Evolutionary conservation across 73 alveolate genomes (phyloP), one percentile per base, ranked within the genome.

Genomic region (Uronychia binucleata): DNA sequence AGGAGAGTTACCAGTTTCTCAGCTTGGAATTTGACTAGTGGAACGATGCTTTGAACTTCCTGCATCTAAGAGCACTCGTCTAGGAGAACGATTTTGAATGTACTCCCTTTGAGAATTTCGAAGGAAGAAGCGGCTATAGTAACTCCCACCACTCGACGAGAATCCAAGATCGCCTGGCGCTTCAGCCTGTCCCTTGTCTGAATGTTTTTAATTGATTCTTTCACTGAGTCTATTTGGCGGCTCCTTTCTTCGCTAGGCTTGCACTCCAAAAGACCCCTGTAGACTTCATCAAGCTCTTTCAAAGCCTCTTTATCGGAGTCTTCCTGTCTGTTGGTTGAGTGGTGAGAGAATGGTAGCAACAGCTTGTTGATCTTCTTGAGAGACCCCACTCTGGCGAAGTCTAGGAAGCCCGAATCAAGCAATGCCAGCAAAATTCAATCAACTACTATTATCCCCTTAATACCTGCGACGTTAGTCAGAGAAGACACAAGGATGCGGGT

Each of bases 21-120:
- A 29, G 91, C 78, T 58, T 87, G 83, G 77, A 90, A 90, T 34
- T 83, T 88, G 26, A 91, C 78, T n/a, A 90, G 78, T 33, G 95
- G 92, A 1, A 84, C 82, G 26, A 90, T 59, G 78, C 88, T 79
- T 28, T 90, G 82, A 0, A 92, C 92, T 46, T 90, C 95, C 26
- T 85, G 79, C 95, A 90, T 90, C 79, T 90, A 81, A 0, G 95
- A 90, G 80, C 95, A 90, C 46, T 90, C 95, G 80, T 90, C 95
- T 26, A 85, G 75, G 34, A 90, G 84, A 5, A 90, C 90, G 26
- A 90, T 85, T 74, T 90, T 84, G 77, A 90, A 90, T 33, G 35
- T 58, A 35, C 79, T 30, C 34, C 79, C 77, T 34, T 84, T 85
- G 78, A 90, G 79, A 26, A 90, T 86, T 57, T 90, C 95, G 34